These are phyloP conservation scores for Suillus alpinus DNA, from an alignment of 768 basidiomycete genomes.

Conservation along the genomic window DNA sequence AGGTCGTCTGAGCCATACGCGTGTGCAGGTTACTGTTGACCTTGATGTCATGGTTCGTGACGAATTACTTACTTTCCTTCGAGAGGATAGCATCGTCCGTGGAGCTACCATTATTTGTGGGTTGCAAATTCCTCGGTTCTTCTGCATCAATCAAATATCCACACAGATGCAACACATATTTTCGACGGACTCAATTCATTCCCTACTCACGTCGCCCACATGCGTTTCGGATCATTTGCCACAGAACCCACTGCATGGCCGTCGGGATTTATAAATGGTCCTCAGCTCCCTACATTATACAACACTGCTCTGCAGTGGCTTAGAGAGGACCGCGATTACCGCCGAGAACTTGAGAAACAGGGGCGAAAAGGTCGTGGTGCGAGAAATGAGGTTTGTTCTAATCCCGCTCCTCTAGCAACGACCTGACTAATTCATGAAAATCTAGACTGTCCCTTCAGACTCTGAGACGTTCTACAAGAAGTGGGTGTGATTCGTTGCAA, in stretches of 20 bases:
- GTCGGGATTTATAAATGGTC: constrained; percentile 27
- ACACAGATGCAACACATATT: constrained; percentile 90
- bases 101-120: constrained; percentile 85
- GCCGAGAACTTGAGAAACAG: constrained; percentile 54
- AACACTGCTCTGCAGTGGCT: constrained; percentile 83
- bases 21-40: constrained; percentile 85
- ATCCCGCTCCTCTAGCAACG: neutral
- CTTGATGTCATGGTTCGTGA: constrained; percentile 93
- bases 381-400: constrained; percentile 46
- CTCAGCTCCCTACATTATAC: constrained; percentile 47
- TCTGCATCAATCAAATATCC: constrained; percentile 6
- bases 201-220: constrained; percentile 91
- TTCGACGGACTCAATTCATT: constrained; percentile 91
- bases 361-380: constrained; percentile 64
- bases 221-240: constrained; percentile 78
- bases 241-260: constrained; percentile 74
- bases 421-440: constrained; percentile 3
- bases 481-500: constrained; percentile 38
- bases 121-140: constrained; percentile 21
- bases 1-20: constrained; percentile 6
- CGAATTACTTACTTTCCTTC: constrained; percentile 86
- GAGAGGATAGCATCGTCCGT: constrained; percentile 72
- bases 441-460: constrained; percentile 61
- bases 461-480: constrained; percentile 86
- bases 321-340: constrained; percentile 71